Percentiles rank a stretch among this genome's conserved stretches.
These are phyloP conservation scores for Candida mattraensis DNA, from an alignment of 805 yeast genomes.

Conservation along the genomic window DNA sequence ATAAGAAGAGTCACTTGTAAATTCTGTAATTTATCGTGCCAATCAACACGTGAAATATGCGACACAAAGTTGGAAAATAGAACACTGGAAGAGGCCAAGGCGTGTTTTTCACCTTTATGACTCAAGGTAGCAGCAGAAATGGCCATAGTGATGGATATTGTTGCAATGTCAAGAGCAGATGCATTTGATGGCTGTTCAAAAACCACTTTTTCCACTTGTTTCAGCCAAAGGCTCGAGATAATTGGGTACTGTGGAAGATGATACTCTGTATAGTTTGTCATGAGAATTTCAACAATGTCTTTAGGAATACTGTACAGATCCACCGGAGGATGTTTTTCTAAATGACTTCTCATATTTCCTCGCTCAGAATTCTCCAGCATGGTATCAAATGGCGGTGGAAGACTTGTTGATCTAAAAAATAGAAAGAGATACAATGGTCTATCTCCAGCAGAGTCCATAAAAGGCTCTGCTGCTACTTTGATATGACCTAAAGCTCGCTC, in stretches of 20 bases:
- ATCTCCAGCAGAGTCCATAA: slow-evolving; percentile 11
- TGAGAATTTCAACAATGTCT: slow-evolving; percentile 12
- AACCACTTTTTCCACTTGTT: slow-evolving; percentile 8
- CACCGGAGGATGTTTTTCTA: slow-evolving; percentile 16
- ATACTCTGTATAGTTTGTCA: slow-evolving; percentile 14
- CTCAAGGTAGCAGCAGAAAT: slow-evolving; percentile 2
- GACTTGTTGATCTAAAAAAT: slow-evolving; percentile 11
- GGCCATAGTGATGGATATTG: slow-evolving; percentile 1
- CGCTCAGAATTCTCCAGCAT: slow-evolving; percentile 8
- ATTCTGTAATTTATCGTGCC: slow-evolving; percentile 10
- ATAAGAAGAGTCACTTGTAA: slow-evolving; percentile 12
- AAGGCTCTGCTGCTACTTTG: slow-evolving; percentile 14
- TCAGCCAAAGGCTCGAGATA: slow-evolving; percentile 13
- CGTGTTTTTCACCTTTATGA: slow-evolving; percentile 1
- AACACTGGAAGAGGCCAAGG: slow-evolving; percentile 1
- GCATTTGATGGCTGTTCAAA: slow-evolving; percentile 1
- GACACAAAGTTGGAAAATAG: slow-evolving; percentile 1
- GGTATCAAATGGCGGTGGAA: slow-evolving; percentile 18
- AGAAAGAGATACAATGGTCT: slow-evolving; percentile 9
- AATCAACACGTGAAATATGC: background rate
- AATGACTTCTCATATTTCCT: slow-evolving; percentile 9
- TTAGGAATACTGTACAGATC: slow-evolving; percentile 16
- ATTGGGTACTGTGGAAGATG: slow-evolving; percentile 20
- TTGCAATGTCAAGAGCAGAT: background rate
- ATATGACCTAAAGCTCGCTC: slow-evolving; percentile 11